Conservation (phyloP, 163 green algal species). For the Chlorella variabilis region DNA sequence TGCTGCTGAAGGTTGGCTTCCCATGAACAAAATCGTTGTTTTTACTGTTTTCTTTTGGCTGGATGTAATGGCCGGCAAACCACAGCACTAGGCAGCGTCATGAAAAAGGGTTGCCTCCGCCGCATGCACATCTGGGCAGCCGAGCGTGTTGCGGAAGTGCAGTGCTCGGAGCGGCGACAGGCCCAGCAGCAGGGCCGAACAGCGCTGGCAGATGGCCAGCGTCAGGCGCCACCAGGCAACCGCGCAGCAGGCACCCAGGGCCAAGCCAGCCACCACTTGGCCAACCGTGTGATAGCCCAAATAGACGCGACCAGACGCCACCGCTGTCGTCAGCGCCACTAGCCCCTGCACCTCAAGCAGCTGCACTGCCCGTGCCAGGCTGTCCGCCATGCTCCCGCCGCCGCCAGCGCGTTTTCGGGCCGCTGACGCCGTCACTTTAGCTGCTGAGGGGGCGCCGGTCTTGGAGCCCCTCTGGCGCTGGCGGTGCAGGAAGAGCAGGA, state of each 20-base stretch:
- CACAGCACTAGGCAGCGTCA: too few species aligned
- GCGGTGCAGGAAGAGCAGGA: constrained; percentile 14
- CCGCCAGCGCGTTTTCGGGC: too few species aligned
- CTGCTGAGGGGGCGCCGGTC: neutral
- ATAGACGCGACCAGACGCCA: constrained; percentile 64
- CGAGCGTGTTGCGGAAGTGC: constrained; percentile 17
- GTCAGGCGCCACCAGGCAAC: constrained; percentile 27
- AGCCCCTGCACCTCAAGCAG: constrained; percentile 40
- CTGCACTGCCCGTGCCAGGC: neutral
- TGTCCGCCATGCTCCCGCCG: neutral
- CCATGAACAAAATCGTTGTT: too few species aligned
- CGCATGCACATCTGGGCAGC: constrained; percentile 27
- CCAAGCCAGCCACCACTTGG: constrained; percentile 60
- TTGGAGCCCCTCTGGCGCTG: neutral
- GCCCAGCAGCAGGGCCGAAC: neutral
- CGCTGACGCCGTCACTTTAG: neutral
- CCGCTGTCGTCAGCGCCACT: constrained; percentile 20
- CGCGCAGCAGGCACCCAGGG: constrained; percentile 46
- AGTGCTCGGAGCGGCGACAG: neutral
- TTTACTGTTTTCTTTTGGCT: too few species aligned
- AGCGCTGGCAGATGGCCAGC: neutral
- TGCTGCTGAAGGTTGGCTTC: rapidly evolving
- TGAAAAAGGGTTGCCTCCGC: constrained; percentile 2
- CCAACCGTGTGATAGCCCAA: constrained; percentile 69
- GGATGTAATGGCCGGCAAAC: too few species aligned